Evolutionary conservation across 2,329 filamentous ascomycete genomes (phyloP).

Genomic region (Chaetothyriales sp.): DNA sequence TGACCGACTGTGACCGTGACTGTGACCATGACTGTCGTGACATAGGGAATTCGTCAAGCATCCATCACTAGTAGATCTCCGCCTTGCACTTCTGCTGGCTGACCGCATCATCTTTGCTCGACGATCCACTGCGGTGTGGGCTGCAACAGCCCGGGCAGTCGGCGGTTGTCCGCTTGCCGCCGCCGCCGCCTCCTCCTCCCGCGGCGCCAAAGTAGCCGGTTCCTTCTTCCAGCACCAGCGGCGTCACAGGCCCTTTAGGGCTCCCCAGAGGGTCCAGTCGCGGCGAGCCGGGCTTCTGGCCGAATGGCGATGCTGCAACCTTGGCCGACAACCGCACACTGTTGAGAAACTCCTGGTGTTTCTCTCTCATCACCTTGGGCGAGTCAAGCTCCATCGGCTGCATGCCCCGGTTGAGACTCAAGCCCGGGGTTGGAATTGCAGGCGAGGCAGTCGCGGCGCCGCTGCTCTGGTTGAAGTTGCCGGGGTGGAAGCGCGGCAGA

Average conservation of each 20-base stretch:
- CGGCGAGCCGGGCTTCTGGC: constrained; percentile 29
- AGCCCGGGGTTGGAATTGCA: constrained; percentile 20
- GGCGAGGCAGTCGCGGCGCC: constrained; percentile 23
- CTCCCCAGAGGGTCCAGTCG: constrained; percentile 33
- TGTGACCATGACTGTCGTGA: neutral
- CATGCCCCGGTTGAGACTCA: constrained; percentile 14
- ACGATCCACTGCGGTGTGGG: constrained; percentile 8
- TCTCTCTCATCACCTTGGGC: constrained; percentile 26
- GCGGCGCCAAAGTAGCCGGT: constrained; percentile 24
- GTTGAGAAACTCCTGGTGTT: constrained; percentile 32
- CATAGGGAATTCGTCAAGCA: neutral
- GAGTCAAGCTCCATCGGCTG: constrained; percentile 21
- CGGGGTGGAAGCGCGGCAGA: constrained; percentile 34
- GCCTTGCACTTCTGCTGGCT: constrained; percentile 7
- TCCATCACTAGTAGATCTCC: constrained; percentile 10
- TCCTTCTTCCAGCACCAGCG: constrained; percentile 27
- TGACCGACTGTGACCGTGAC: no score
- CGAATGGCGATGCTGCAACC: constrained; percentile 18
- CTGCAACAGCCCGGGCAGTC: constrained; percentile 20
- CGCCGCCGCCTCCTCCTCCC: constrained; percentile 5
- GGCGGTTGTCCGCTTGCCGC: constrained; percentile 15
- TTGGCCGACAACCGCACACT: constrained; percentile 22
- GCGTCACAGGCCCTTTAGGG: constrained; percentile 32
- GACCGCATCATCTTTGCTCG: constrained; percentile 10
- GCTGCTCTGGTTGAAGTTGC: constrained; percentile 26